Percentiles rank a stretch among this genome's conserved stretches.
Conservation (phyloP, 768 basidiomycete genomes). For the Rhodosporidiobolus odoratus region DNA sequence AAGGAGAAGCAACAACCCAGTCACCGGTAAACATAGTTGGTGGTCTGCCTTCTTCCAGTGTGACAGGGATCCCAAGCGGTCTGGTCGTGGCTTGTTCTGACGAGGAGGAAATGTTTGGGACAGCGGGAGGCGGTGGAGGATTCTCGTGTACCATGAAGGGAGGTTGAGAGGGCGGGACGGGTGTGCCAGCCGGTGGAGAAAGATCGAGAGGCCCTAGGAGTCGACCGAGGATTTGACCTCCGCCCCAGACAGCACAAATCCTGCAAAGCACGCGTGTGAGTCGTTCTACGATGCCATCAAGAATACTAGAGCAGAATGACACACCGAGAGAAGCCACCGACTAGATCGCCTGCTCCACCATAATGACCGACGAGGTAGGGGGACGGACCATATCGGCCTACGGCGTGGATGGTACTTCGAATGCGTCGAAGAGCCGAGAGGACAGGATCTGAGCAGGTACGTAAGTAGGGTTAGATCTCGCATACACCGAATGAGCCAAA, state of each 20-base stretch:
- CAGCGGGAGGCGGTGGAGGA: slow-evolving; percentile 10
- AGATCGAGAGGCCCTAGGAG: slow-evolving; percentile 25
- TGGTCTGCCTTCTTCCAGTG: slow-evolving; percentile 7
- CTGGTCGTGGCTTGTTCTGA: neutral
- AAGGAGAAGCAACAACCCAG: slow-evolving; percentile 28
- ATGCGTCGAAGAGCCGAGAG: slow-evolving; percentile 64
- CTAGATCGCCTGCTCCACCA: slow-evolving; percentile 83
- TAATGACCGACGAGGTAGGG: slow-evolving; percentile 93
- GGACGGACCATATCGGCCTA: slow-evolving; percentile 78
- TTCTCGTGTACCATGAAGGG: slow-evolving; percentile 12
- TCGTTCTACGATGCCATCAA: neutral
- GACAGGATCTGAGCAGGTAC: slow-evolving; percentile 57
- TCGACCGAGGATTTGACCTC: slow-evolving; percentile 50
- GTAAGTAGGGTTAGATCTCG: neutral
- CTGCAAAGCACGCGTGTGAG: slow-evolving; percentile 51
- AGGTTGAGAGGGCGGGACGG: slow-evolving; percentile 5
- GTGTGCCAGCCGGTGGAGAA: neutral
- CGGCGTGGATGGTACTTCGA: slow-evolving; percentile 65
- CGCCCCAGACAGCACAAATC: slow-evolving; percentile 66
- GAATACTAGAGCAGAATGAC: slow-evolving; percentile 9
- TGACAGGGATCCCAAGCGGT: slow-evolving; percentile 30
- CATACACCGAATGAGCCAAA: neutral
- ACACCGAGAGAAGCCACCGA: slow-evolving; percentile 69
- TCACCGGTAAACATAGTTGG: slow-evolving; percentile 29
- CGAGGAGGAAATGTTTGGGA: neutral